Evolutionary conservation across 768 basidiomycete genomes (phyloP), one percentile per base, ranked within the genome.

Genomic region (Naganishia onofrii): DNA sequence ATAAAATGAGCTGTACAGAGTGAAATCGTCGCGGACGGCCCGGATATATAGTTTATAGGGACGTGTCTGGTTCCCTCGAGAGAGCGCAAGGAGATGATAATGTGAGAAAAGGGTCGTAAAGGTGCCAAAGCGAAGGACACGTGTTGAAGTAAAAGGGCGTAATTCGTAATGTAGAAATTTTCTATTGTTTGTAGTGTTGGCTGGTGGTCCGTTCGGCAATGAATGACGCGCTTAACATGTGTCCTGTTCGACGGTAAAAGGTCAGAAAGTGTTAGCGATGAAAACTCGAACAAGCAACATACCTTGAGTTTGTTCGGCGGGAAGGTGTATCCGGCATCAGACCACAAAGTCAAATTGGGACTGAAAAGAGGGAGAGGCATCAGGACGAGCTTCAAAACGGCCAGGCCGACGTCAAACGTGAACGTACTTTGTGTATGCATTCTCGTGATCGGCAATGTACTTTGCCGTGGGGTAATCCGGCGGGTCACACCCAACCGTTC

Each of bases 401-500:
- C 15, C 12, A 8, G 28, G 6, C 1, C 42, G 19, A 46, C 29
- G 36, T 5, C 19, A 0, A 19, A 26, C 44, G 21, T 29, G 7
- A n/a, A 53, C 66, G 3, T 32, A 55, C 71, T 60, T 60, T 60
- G 66, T 68, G 60, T 71, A 71, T 21, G 71, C 71, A 21, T 71
- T 60, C 51, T 48, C 72, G 69, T 68, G 75, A 71, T 58, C 38
- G 4, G 71, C 68, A 79, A 95, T 97, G 79, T 97, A 97, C 17
- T 84, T 84, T 66, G 85, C 81, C 0, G 95, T 97, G 0, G 95
- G 93, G 79, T 86, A 90, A 54, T 87, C 85, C 53, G 81, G 76
- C 17, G 93, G 93, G 77, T 90, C 88, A 77, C 93, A 97, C 15
- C 93, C 93, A 63, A 92, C 84, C 2, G 58, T 60, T 10, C 58